These are phyloP conservation scores for Geotrichum bryndzae DNA, from an alignment of 1,139 yeast genomes.

Conservation along the genomic window DNA sequence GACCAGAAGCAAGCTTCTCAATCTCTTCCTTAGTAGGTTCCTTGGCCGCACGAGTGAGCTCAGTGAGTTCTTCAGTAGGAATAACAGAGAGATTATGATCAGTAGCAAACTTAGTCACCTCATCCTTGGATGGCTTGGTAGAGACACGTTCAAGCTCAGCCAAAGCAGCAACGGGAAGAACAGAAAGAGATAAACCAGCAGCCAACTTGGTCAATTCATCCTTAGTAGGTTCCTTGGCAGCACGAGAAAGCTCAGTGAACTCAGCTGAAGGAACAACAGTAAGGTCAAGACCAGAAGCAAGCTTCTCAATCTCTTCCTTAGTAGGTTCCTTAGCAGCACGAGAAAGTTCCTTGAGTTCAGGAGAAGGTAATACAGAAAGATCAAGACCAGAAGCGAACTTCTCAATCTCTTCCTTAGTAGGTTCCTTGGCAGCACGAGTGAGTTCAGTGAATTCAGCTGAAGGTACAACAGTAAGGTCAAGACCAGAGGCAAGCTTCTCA, in stretches of 20 bases:
- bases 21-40: conserved; percentile 13
- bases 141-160: conserved; percentile 11
- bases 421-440: conserved; percentile 20
- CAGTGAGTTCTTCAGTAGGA: conserved; percentile 23
- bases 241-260: conserved; percentile 15
- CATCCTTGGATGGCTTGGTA: conserved; percentile 21
- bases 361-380: neutral
- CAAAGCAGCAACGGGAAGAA: conserved; percentile 28
- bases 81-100: conserved; percentile 29
- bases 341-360: neutral
- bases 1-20: neutral
- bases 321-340: conserved; percentile 30
- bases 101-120: conserved; percentile 26
- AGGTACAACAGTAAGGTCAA: conserved; percentile 23
- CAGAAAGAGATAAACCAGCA: conserved; percentile 30
- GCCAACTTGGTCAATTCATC: conserved; percentile 19
- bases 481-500: conserved; percentile 18
- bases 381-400: conserved; percentile 28
- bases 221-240: conserved; percentile 6
- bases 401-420: conserved; percentile 28
- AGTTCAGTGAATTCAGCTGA: conserved; percentile 25
- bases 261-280: conserved; percentile 31
- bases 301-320: conserved; percentile 35
- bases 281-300: conserved; percentile 29
- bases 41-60: conserved; percentile 3